These are phyloP conservation scores for Ambispora gerdemannii DNA, from an alignment of 192 early-diverging fungal genomes.

Conservation along the genomic window DNA sequence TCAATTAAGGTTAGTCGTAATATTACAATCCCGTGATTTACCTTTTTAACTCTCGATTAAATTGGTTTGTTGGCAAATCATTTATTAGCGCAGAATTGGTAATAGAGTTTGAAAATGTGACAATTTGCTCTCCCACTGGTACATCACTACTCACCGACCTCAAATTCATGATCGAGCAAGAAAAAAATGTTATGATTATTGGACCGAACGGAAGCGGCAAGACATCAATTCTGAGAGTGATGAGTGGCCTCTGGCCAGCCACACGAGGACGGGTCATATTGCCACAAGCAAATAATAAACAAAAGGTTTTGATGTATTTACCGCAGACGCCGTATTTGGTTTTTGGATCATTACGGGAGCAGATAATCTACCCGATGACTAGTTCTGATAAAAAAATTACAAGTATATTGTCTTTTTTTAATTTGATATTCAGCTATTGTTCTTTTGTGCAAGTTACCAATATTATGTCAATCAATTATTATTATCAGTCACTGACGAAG, in stretches of 20 bases:
- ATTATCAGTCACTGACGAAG: conserved; percentile 43
- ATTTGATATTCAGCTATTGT: conserved; percentile 29
- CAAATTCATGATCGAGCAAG: conserved; percentile 45
- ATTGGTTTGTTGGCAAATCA: not conserved
- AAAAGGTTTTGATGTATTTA: conserved; percentile 50
- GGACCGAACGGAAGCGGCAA: conserved; percentile 86
- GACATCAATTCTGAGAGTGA: conserved; percentile 70
- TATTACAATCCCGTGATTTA: not conserved
- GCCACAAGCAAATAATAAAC: conserved; percentile 11
- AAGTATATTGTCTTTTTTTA: conserved; percentile 32
- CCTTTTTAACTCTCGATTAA: not conserved
- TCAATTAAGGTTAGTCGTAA: conserved; percentile 28
- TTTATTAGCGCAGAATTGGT: conserved; percentile 12
- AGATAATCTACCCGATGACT: conserved; percentile 59
- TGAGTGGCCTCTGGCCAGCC: conserved; percentile 74
- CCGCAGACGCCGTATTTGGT: conserved; percentile 67
- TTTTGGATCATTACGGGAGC: conserved; percentile 61
- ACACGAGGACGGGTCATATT: conserved; percentile 46
- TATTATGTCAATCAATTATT: not conserved
- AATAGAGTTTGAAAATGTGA: conserved; percentile 41
- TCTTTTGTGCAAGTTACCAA: conserved; percentile 48
- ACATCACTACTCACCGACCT: conserved; percentile 45
- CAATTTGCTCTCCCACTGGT: conserved; percentile 34
- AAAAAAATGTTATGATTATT: conserved; percentile 62
- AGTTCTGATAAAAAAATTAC: conserved; percentile 18